These are phyloP conservation scores for Dictyostelium purpureum DNA, from an alignment of 78 protist genomes.

Conservation along the genomic window DNA sequence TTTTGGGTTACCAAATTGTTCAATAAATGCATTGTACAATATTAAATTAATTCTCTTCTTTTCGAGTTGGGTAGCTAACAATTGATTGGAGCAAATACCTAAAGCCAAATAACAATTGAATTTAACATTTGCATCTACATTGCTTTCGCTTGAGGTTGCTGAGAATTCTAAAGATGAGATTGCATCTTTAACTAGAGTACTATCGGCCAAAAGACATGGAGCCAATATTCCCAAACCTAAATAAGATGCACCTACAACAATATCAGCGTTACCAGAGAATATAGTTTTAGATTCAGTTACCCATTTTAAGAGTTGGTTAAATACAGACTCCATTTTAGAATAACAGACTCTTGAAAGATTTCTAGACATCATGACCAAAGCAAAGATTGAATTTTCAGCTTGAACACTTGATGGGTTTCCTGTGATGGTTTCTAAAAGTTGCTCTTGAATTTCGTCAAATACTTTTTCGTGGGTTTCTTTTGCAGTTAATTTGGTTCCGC, in stretches of 20 bases:
- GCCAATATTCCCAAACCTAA: constrained; percentile 12
- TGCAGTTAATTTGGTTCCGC: neutral
- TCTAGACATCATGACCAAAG: neutral
- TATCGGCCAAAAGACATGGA: constrained; percentile 15
- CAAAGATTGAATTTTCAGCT: constrained; percentile 36
- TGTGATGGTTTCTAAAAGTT: neutral
- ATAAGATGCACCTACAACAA: neutral
- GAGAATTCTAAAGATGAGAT: neutral
- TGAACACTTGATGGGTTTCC: neutral
- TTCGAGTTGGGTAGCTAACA: neutral
- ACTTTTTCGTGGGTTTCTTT: constrained; percentile 20
- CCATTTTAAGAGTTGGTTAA: constrained; percentile 4
- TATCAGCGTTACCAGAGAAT: neutral
- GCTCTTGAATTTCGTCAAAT: neutral
- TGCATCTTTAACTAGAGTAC: constrained; percentile 4
- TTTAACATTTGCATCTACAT: neutral
- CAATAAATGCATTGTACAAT: neutral
- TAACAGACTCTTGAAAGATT: neutral
- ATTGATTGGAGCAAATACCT: neutral
- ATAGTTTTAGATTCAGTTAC: neutral
- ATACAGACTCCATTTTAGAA: constrained; percentile 10
- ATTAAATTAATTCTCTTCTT: neutral
- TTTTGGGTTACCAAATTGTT: neutral
- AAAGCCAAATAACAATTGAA: neutral
- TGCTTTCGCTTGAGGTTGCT: neutral